Evolutionary conservation across 139 green algal genomes (phyloP), one percentile per base, ranked within the genome.

Genomic region (Yamagishiella unicocca): DNA sequence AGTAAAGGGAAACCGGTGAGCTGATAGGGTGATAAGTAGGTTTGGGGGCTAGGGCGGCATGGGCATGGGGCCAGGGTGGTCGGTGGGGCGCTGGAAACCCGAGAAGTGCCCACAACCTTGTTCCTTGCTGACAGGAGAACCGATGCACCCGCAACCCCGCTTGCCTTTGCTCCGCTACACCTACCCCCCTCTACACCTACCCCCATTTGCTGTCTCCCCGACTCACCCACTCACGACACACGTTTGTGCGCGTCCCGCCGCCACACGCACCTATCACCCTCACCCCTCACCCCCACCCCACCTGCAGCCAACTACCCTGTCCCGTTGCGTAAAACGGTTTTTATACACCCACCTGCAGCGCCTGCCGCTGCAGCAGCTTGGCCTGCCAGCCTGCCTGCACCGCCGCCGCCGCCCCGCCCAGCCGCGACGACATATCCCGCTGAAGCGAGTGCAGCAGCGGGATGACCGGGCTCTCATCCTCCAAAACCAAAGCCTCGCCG

Each of bases 311-410:
- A 58, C 12, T 58, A 12, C 50, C 50, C 50, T 58, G 14, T n/a
- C n/a, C n/a, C n/a, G n/a, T n/a, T n/a, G n/a, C n/a, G n/a, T n/a
- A n/a, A n/a, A n/a, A n/a, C n/a, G n/a, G n/a, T n/a, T n/a, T n/a
- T n/a, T n/a, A n/a, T n/a, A n/a, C 53, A 40, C 76, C 10, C 76
- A 72, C 76, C 53, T 83, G 76, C 22, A 83, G 33, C 37, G 76
- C 76, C 73, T 85, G 72, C 54, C 82, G 40, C 82, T 89, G 73
- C 43, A 79, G 29, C 54, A 88, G 79, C 79, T 90, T 88, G 79
- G 79, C 87, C 87, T 87, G 79, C 87, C 87, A 88, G 62, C 79
- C 62, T 4, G 33, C n/a, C 79, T 50, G 33, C 79, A 50, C 27
- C 58, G 42, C 79, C 62, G 38, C 29, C 78, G 31, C 53, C 19